Base-by-base conservation (phyloP, 2,329 filamentous ascomycete species). In the Pyricularia grisea region DNA sequence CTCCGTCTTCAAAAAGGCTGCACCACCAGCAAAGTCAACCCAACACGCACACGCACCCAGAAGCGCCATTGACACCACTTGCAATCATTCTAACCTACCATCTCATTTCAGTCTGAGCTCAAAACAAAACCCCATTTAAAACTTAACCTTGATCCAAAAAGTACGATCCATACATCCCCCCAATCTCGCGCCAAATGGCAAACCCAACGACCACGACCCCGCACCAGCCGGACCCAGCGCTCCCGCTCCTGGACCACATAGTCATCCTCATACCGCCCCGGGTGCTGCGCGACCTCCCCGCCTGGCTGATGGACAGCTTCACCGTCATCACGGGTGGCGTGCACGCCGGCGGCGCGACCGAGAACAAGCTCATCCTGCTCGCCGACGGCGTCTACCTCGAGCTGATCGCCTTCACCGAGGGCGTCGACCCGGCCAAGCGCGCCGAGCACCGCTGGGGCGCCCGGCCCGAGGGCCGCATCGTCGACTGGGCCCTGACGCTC, bases 351-450 rank as follows among this genome's bases (percentile, higher is more conserved):
- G 84, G 84, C 17, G 80, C 79, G 72, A 91, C 84, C 1, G 84
- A 83, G 70, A 91, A 91, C 77, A 84, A 83, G 63, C 83, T 91
- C 23, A 83, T 90, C 25, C 77, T 89, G 17, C 84, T 92, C 70
- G 73, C 80, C 30, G 88, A 91, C 72, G 89, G 89, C 33, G 84
- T 83, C 27, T 91, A 91, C 77, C 79, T 92, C 68, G 89, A 92
- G 74, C 79, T 91, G 67, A 88, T 90, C 70, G 84, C 87, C 58
- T 91, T 90, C 74, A 79, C 86, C 66, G 75, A 84, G 25, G 82
- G 76, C 11, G 71, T 78, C 31, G 77, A 79, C 25, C 78, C 77
- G 0, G 77, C 79, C 4, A 73, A 76, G 7, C 80, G 83, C 3
- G 74, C 74, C 6, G 77, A 78, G 1, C 88, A 91, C 73, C 85